Evolutionary conservation across 352 stramenopile species (phyloP), one percentile per base, ranked within the genome.

Genomic region (Phytophthora kernoviae): DNA sequence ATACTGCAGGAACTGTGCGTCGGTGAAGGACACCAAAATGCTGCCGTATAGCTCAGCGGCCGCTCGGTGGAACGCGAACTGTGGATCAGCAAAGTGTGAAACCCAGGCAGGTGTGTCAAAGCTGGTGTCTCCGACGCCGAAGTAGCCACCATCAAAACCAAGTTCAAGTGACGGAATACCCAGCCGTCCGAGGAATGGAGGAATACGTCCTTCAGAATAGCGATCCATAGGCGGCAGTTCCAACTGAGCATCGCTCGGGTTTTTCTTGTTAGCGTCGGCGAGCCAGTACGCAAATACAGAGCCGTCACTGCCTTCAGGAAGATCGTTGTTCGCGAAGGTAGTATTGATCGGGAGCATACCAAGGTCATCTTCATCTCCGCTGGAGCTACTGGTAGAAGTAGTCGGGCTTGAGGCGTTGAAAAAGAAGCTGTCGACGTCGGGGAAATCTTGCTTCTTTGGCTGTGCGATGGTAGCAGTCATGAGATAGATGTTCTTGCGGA

Each of bases 1-100:
- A 64, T 94, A 94, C 62, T 88, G 85, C 14, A 94, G 32, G 37
- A 94, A 94, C n/a, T 93, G 73, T 1, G 83, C 64, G 59, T 94
- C 81, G 27, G 77, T 91, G 60, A 91, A 91, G 18, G 77, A 87
- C 12, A 93, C 58, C 58, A 93, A 62, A 26, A 92, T 74, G 56
- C 83, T 90, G 17, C 83, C 83, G 53, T 94, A 94, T 17, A 94
- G 70, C 67, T 94, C 78, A 9, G 85, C 81, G 15, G 80, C 81
- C 1, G 85, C 79, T 24, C 83, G 81, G 42, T 94, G 82, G 51
- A 91, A 92, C 30, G 72, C 72, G 37, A 93, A 93, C 4, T 63
- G 61, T 21, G 85, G 83, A 53, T 94, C 85, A 15, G 68, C 81
- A 43, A 88, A 93, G 40, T 80, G 80, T 24, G 79, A 92, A 47